A percentile compares a stretch with the other conserved stretches of the same genome.
phyloP scores from a whole-genome alignment of 768 basidiomycete species.

The Exsudoporus frostii region DNA sequence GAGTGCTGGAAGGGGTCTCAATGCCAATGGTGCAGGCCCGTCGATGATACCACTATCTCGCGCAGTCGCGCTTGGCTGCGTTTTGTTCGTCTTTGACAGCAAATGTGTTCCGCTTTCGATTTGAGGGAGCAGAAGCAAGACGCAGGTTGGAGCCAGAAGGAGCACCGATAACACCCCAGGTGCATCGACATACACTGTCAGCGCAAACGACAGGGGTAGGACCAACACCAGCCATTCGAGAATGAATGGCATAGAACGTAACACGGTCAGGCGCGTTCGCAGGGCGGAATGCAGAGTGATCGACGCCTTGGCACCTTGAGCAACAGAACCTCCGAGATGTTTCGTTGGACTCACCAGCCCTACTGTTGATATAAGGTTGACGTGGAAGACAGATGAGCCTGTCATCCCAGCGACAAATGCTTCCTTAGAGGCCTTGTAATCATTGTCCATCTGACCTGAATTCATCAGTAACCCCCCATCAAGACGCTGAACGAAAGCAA shows the following conservation, averaged over 20 bases:
- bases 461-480: not conserved
- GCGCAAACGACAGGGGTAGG: constrained; percentile 74
- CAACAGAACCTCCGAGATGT: not conserved
- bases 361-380: constrained; percentile 66
- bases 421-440: constrained; percentile 79
- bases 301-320: constrained; percentile 52
- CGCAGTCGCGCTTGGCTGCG: not conserved
- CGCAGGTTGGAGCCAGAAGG: constrained; percentile 43
- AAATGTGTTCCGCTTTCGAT: constrained; percentile 46
- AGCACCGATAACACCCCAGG: constrained; percentile 51
- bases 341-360: constrained; percentile 50
- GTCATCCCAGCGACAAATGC: constrained; percentile 73
- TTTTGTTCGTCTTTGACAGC: constrained; percentile 39
- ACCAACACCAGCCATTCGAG: constrained; percentile 65
- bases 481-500: too few species aligned
- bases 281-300: constrained; percentile 67
- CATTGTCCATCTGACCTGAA: constrained; percentile 14
- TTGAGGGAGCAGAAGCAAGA: constrained; percentile 45
- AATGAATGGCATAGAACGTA: constrained; percentile 36
- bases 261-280: constrained; percentile 44
- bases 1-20: constrained; percentile 64
- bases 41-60: not conserved
- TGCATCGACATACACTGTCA: constrained; percentile 68
- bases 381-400: constrained; percentile 65
- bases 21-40: not conserved